Conservation (phyloP, 2,329 filamentous ascomycete species). For the Elsinoe necatrix region DNA sequence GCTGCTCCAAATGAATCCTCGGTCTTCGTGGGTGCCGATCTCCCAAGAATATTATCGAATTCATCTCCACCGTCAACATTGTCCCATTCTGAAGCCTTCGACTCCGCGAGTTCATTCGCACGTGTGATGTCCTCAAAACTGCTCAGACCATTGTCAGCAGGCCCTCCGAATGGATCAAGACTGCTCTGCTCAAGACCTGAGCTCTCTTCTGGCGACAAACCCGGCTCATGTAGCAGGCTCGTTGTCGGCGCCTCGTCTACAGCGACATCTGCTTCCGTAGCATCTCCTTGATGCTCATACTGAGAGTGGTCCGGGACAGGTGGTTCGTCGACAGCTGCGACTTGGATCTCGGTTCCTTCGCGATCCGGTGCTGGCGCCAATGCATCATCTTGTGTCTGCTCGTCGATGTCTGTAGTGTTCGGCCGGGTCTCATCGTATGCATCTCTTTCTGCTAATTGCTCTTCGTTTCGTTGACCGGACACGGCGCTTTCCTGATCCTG, state of each 20-base stretch:
- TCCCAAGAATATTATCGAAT: slow-evolving; percentile 12
- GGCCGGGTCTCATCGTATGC: too few relatives aligned
- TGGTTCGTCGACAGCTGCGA: background rate
- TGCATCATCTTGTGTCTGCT: background rate
- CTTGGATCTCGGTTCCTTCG: background rate
- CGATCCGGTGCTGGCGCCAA: background rate
- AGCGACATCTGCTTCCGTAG: slow-evolving; percentile 38
- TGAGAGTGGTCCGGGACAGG: slow-evolving; percentile 23
- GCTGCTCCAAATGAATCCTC: background rate
- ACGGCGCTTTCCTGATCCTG: too few relatives aligned
- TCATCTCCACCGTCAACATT: slow-evolving; percentile 17
- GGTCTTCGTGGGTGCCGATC: background rate
- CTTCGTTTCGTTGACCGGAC: too few relatives aligned
- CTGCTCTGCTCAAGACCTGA: background rate
- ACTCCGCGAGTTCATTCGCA: background rate
- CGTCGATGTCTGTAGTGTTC: too few relatives aligned
- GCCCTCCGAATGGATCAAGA: slow-evolving; percentile 3
- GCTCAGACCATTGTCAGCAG: background rate
- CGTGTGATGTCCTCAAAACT: background rate
- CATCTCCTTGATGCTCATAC: slow-evolving; percentile 42
- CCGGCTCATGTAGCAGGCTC: slow-evolving; percentile 36
- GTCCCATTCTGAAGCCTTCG: slow-evolving; percentile 17
- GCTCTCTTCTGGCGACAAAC: slow-evolving; percentile 26
- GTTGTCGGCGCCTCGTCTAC: slow-evolving; percentile 35
- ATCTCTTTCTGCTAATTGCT: too few relatives aligned